Conservation (phyloP, 768 basidiomycete species). For the Hirschioporus abietinus region DNA sequence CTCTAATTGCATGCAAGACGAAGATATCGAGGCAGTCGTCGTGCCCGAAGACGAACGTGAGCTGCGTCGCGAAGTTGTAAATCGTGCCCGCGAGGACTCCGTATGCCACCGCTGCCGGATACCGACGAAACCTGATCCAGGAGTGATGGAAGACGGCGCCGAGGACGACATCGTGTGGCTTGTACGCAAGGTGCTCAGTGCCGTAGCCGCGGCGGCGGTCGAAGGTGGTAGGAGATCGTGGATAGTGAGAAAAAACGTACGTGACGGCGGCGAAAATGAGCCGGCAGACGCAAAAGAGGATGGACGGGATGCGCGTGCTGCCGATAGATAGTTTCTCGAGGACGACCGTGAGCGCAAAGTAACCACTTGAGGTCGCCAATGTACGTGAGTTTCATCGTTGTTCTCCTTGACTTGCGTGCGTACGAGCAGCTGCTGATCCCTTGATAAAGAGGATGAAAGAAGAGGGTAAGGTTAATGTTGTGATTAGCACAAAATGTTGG, state of each 20-base stretch:
- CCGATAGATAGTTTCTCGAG: slow-evolving; percentile 72
- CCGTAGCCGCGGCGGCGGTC: slow-evolving; percentile 91
- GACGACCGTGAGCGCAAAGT: slow-evolving; percentile 82
- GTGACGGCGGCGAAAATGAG: slow-evolving; percentile 89
- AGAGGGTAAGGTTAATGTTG: no score
- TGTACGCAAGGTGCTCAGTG: slow-evolving; percentile 86
- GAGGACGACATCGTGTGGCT: slow-evolving; percentile 91
- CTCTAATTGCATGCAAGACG: slow-evolving; percentile 77
- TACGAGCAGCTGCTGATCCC: no score
- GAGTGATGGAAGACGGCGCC: slow-evolving; percentile 86
- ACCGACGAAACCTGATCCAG: slow-evolving; percentile 77
- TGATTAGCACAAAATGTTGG: no score
- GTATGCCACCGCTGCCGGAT: slow-evolving; percentile 77
- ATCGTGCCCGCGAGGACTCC: slow-evolving; percentile 78
- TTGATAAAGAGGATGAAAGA: no score
- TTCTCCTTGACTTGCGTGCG: no score
- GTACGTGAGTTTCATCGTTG: no score
- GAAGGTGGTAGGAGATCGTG: slow-evolving; percentile 84
- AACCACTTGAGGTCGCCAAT: slow-evolving; percentile 84
- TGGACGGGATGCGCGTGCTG: slow-evolving; percentile 59
- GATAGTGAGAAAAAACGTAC: slow-evolving; percentile 44
- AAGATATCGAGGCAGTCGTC: slow-evolving; percentile 90
- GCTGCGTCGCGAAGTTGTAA: slow-evolving; percentile 94
- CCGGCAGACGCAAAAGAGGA: slow-evolving; percentile 83
- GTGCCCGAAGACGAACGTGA: slow-evolving; percentile 76